Evolutionary conservation across 2,329 filamentous ascomycete genomes (phyloP), one percentile per base, ranked within the genome.

Genomic region (Neonectria sp.): DNA sequence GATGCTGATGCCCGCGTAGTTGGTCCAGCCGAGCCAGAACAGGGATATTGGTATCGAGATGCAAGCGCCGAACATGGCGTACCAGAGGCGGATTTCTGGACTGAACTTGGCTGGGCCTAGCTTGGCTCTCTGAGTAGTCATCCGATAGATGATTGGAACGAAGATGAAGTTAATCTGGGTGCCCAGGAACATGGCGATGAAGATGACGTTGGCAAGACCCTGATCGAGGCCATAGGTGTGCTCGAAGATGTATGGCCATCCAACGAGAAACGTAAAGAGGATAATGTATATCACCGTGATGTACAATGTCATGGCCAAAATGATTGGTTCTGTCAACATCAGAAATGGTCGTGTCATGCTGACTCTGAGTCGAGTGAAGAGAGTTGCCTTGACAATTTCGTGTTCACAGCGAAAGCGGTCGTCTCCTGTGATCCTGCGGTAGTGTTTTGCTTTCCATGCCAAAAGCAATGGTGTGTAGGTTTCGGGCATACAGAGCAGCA

Each of bases 401-500:
- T 92, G 91, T 7, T 90, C 87, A 9, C 90, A 91, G 58, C 85
- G 83, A 80, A 88, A 93, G 53, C 86, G 82, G n/a, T 84, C 79
- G 66, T 92, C 87, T 4, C 89, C 88, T 0, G 89, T 92, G 68
- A 90, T 86, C 71, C 85, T 80, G 53, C 91, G 86, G 62, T 91
- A 79, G 69, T 85, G 85, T 31, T 82, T 80, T 3, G 91, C 91
- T 73, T 92, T 92, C 68, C 83, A 83, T 62, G 88, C 85, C 35
- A 93, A 78, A 4, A 93, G 79, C 15, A 91, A 55, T 37, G 78
- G 79, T 3, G 76, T 86, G 69, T 92, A 93, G 0, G 91, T 93
- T 77, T 93, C 91, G 2, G 91, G 91, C 58, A 92, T 89, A 53
- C 90, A 83, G 17, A 90, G 73, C 27, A 89, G 74, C 37, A 93